phyloP scores from a whole-genome alignment of 208 protist species.

The Wallacemonas sp. region DNA sequence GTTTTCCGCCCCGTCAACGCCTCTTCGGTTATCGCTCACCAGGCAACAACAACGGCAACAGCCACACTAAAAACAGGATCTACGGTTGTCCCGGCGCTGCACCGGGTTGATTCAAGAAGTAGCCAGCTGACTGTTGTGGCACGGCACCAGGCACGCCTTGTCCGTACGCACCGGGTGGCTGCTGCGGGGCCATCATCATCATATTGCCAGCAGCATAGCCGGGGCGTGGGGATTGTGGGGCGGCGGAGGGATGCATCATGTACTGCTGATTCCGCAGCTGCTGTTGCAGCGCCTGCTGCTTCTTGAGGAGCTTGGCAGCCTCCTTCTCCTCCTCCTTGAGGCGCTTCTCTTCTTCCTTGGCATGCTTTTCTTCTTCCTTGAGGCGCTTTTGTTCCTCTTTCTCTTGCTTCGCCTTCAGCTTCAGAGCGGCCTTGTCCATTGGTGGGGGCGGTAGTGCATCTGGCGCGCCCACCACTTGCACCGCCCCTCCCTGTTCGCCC shows the following conservation, averaged over 20 bases:
- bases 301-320: constrained; percentile 15
- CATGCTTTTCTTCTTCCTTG: constrained; percentile 1
- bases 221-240: background rate
- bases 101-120: too few species aligned
- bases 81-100: too few species aligned
- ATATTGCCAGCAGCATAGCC: background rate
- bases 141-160: too few species aligned
- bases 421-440: constrained; percentile 10
- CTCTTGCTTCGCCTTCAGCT: constrained; percentile 10
- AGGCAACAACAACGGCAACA: too few species aligned
- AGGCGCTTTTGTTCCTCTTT: constrained; percentile 10
- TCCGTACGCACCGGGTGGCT: too few species aligned
- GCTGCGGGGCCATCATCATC: background rate
- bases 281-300: constrained; percentile 21
- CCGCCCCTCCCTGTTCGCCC: background rate
- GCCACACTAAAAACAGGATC: too few species aligned
- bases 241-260: background rate
- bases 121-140: too few species aligned
- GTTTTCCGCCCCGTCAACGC: too few species aligned
- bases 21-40: too few species aligned
- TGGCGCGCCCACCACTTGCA: background rate
- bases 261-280: constrained; percentile 12
- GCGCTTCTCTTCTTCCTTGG: constrained; percentile 8
- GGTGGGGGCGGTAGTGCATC: background rate
- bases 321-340: constrained; percentile 24